A percentile compares a stretch with the other conserved stretches of the same genome.
These are phyloP conservation scores for Amylocarpus encephaloides DNA, from an alignment of 2,329 filamentous ascomycete species.

Conservation along the genomic window DNA sequence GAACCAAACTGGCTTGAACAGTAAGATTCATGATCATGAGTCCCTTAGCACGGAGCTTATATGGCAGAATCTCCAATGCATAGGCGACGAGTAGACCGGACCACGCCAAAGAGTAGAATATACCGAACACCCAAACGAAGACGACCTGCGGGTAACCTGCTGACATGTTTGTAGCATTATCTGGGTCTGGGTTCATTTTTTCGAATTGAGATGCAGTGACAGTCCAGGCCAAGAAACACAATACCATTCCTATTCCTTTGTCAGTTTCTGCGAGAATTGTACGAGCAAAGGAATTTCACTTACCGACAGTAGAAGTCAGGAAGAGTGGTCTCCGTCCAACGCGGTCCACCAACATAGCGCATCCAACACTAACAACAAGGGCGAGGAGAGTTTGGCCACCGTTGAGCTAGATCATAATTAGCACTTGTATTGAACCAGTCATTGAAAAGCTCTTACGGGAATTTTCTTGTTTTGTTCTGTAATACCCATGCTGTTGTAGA, in stretches of 20 bases:
- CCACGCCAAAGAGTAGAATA: conserved; percentile 51
- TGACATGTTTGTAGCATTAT: conserved; percentile 26
- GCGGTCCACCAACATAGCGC: conserved; percentile 48
- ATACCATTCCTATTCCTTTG: conserved; percentile 26
- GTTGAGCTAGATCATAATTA: conserved; percentile 34
- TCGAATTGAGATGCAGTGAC: conserved; percentile 41
- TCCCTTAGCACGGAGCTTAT: conserved; percentile 37
- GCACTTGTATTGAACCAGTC: conserved; percentile 12
- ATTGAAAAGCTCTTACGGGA: conserved; percentile 46
- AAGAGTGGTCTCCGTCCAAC: conserved; percentile 52
- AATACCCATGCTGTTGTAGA: conserved; percentile 58
- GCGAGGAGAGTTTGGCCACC: conserved; percentile 32
- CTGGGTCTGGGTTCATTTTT: conserved; percentile 14
- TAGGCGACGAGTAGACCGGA: conserved; percentile 51
- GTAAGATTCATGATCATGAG: conserved; percentile 60
- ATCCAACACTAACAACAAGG: conserved; percentile 49
- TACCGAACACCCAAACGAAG: conserved; percentile 44
- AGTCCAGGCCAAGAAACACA: conserved; percentile 46
- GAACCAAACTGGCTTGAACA: conserved; percentile 53
- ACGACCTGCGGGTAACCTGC: conserved; percentile 38
- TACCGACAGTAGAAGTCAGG: conserved; percentile 32
- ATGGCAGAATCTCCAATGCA: conserved; percentile 45
- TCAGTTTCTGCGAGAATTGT: conserved; percentile 21
- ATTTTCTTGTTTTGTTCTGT: conserved; percentile 27
- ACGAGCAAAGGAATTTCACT: background rate